Evolutionary conservation across 768 basidiomycete species (phyloP).

Genomic region (Auriscalpium vulgare): DNA sequence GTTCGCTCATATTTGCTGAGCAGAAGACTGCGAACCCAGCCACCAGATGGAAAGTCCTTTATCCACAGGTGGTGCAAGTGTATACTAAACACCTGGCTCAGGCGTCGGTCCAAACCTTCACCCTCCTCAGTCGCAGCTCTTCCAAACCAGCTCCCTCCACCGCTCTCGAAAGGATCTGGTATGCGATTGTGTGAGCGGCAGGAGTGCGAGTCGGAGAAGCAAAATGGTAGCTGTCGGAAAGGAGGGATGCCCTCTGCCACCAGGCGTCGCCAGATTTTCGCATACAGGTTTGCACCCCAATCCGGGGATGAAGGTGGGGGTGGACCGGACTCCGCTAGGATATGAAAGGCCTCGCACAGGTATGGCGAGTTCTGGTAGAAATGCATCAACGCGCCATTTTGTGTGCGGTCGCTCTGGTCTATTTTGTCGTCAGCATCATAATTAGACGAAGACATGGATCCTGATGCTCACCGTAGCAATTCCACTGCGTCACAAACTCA

Average conservation of each 20-base stretch:
- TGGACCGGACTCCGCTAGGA: conserved; percentile 56
- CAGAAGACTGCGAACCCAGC: conserved; percentile 84
- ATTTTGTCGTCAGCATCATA: neutral
- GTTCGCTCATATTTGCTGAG: conserved; percentile 50
- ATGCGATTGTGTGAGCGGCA: conserved; percentile 91
- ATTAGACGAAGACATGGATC: neutral
- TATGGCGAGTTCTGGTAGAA: conserved; percentile 90
- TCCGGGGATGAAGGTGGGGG: conserved; percentile 82
- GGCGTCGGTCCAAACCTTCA: conserved; percentile 51
- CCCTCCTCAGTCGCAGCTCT: conserved; percentile 53
- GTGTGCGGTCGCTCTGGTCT: conserved; percentile 14
- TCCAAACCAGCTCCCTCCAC: conserved; percentile 58
- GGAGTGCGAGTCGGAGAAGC: conserved; percentile 86
- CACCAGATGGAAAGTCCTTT: conserved; percentile 71
- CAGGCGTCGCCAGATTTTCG: conserved; percentile 84
- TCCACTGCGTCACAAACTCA: conserved; percentile 98
- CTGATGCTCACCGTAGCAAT: conserved; percentile 79
- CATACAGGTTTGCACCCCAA: conserved; percentile 90
- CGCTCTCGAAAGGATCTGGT: conserved; percentile 73
- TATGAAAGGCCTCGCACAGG: conserved; percentile 92
- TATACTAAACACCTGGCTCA: conserved; percentile 73
- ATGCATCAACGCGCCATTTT: conserved; percentile 93
- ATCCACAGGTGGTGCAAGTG: conserved; percentile 97
- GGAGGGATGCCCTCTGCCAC: conserved; percentile 65
- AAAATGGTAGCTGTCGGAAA: conserved; percentile 91